Conservation (phyloP, 2,329 filamentous ascomycete genomes). For the Magnaporthiopsis incrustans region DNA sequence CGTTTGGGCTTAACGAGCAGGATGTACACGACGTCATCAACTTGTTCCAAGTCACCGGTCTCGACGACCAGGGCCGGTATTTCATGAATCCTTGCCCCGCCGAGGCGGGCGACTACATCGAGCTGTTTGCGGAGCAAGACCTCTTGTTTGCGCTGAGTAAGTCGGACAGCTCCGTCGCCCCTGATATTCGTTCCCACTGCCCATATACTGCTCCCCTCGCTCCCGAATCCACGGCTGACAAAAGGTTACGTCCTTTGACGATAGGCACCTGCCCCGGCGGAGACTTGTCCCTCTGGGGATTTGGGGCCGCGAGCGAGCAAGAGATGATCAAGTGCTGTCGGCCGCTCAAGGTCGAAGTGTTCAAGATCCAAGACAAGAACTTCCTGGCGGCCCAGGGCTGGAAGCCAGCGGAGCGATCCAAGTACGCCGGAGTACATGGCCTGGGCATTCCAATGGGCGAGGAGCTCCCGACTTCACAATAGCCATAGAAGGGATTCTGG, state of each 20-base stretch:
- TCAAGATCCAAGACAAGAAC: slow-evolving; percentile 43
- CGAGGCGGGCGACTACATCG: slow-evolving; percentile 49
- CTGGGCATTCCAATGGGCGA: slow-evolving; percentile 1
- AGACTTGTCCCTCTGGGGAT: slow-evolving; percentile 75
- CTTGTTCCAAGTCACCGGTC: slow-evolving; percentile 74
- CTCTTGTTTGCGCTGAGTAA: slow-evolving; percentile 52
- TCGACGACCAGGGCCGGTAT: slow-evolving; percentile 64
- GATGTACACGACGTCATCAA: slow-evolving; percentile 84
- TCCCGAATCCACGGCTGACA: neutral
- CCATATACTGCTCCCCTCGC: slow-evolving; percentile 15
- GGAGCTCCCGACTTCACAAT: neutral
- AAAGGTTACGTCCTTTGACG: neutral
- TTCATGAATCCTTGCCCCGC: slow-evolving; percentile 64
- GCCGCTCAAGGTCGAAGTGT: slow-evolving; percentile 68
- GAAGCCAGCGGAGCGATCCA: slow-evolving; percentile 2
- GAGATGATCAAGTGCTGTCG: slow-evolving; percentile 65
- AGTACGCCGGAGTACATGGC: slow-evolving; percentile 2
- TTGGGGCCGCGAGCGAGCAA: slow-evolving; percentile 58
- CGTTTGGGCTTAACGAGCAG: slow-evolving; percentile 58
- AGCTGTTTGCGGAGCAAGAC: slow-evolving; percentile 75
- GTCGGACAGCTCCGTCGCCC: slow-evolving; percentile 10
- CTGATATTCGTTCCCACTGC: no score
- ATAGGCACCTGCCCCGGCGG: slow-evolving; percentile 68
- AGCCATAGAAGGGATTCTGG: neutral
- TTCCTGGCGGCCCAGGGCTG: neutral